Conservation (phyloP, 2,329 filamentous ascomycete genomes). For the Diaporthe sp. region DNA sequence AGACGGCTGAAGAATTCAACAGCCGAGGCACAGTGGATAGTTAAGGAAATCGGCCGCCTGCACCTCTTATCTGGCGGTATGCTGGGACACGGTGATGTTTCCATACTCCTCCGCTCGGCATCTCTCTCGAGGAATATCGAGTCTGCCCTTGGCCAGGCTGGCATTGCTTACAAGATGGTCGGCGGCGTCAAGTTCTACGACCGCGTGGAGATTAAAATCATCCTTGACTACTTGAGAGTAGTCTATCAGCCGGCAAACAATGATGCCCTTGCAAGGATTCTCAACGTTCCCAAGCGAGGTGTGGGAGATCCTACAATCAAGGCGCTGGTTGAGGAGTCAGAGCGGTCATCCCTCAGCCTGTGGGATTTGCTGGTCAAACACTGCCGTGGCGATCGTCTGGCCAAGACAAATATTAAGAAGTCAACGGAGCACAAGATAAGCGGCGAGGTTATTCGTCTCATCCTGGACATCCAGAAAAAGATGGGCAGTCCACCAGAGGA, state of each 20-base stretch:
- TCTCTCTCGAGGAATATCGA: slow-evolving; percentile 88
- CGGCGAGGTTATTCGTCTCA: slow-evolving; percentile 56
- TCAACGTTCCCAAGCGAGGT: slow-evolving; percentile 85
- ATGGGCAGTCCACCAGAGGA: slow-evolving; percentile 44
- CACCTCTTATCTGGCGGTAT: slow-evolving; percentile 78
- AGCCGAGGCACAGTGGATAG: slow-evolving; percentile 88
- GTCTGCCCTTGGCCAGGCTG: slow-evolving; percentile 79
- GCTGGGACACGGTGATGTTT: slow-evolving; percentile 80
- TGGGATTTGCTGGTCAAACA: slow-evolving; percentile 77
- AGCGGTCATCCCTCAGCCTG: slow-evolving; percentile 73
- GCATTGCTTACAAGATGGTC: slow-evolving; percentile 92
- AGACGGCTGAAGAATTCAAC: slow-evolving; percentile 76
- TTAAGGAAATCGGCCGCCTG: slow-evolving; percentile 81
- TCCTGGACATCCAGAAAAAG: slow-evolving; percentile 51
- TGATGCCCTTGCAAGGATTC: slow-evolving; percentile 83
- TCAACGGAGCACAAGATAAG: slow-evolving; percentile 64
- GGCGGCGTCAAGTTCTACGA: slow-evolving; percentile 93
- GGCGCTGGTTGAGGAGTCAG: slow-evolving; percentile 79
- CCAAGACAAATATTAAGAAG: slow-evolving; percentile 60
- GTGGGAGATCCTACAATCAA: slow-evolving; percentile 85
- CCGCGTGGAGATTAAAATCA: slow-evolving; percentile 84
- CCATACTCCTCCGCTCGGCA: slow-evolving; percentile 87
- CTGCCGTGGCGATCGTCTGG: slow-evolving; percentile 59
- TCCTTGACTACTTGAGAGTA: slow-evolving; percentile 89
- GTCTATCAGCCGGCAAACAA: slow-evolving; percentile 88